These are phyloP conservation scores for Linnemannia hyalina DNA, from an alignment of 192 early-diverging fungal genomes.

Conservation along the genomic window DNA sequence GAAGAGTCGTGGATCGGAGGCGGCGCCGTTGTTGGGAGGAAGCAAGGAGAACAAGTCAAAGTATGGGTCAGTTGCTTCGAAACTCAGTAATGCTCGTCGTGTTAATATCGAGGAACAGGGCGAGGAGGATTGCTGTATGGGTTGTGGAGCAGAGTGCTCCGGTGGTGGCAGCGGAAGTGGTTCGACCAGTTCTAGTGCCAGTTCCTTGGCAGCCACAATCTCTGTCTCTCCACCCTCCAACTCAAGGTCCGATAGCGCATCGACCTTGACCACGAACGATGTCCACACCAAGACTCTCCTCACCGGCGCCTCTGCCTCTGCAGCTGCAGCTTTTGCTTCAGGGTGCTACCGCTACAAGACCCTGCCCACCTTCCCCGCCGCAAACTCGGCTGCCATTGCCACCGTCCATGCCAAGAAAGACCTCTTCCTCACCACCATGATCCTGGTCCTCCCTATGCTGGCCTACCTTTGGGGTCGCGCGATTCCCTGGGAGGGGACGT, in stretches of 20 bases:
- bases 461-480: constrained; percentile 22
- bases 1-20: not conserved
- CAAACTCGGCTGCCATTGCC: constrained; percentile 15
- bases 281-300: not conserved
- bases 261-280: not conserved
- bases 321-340: not conserved
- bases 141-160: not conserved
- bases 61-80: constrained; percentile 7
- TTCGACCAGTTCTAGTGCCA: not conserved
- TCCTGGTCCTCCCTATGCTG: constrained; percentile 32
- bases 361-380: constrained; percentile 29
- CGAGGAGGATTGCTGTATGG: constrained; percentile 19
- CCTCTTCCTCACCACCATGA: constrained; percentile 25
- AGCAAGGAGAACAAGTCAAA: not conserved
- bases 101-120: not conserved
- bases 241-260: constrained; percentile 1
- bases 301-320: not conserved
- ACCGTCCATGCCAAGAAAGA: constrained; percentile 41
- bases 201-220: constrained; percentile 8
- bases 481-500: constrained; percentile 37
- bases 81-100: not conserved
- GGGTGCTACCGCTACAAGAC: constrained; percentile 2
- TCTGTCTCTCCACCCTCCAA: not conserved
- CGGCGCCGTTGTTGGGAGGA: constrained; percentile 15
- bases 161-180: not conserved